Conservation (phyloP, 805 yeast genomes). For the Metschnikowia lunata region DNA sequence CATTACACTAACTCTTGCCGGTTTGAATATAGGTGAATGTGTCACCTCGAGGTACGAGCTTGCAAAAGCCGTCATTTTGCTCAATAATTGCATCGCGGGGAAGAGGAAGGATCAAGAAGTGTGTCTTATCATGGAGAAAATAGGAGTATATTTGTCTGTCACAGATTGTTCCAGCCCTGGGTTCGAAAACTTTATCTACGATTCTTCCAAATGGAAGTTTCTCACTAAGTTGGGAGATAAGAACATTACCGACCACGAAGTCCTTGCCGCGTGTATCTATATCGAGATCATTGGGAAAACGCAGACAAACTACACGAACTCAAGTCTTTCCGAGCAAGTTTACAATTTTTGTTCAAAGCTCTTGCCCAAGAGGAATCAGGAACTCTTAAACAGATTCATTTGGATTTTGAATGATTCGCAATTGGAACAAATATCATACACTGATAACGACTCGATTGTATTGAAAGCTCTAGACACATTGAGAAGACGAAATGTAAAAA, state of each 20-base stretch:
- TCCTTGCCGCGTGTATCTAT: constrained; percentile 28
- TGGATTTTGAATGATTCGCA: constrained; percentile 27
- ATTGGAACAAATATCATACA: constrained; percentile 6
- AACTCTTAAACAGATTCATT: constrained; percentile 16
- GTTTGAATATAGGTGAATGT: constrained; percentile 2
- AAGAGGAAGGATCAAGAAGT: constrained; percentile 21
- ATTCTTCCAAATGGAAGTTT: constrained; percentile 19
- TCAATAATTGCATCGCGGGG: constrained; percentile 27
- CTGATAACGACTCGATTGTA: no score
- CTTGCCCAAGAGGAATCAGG: constrained; percentile 15
- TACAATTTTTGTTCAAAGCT: constrained; percentile 2
- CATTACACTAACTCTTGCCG: constrained; percentile 1
- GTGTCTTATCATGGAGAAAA: constrained; percentile 37
- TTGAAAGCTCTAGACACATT: neutral
- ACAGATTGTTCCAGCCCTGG: constrained; percentile 10
- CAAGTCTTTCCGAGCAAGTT: constrained; percentile 13
- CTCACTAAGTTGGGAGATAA: constrained; percentile 8
- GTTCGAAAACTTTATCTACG: constrained; percentile 15
- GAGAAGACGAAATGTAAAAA: constrained; percentile 1
- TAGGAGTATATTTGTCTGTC: constrained; percentile 36
- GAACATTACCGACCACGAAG: constrained; percentile 18
- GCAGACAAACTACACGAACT: constrained; percentile 5
- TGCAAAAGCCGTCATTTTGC: constrained; percentile 40
- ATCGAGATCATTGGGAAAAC: constrained; percentile 35
- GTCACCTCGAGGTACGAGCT: constrained; percentile 43